Conservation (phyloP, 176 grass and related monocot genomes). For the Aegilops speltoides region DNA sequence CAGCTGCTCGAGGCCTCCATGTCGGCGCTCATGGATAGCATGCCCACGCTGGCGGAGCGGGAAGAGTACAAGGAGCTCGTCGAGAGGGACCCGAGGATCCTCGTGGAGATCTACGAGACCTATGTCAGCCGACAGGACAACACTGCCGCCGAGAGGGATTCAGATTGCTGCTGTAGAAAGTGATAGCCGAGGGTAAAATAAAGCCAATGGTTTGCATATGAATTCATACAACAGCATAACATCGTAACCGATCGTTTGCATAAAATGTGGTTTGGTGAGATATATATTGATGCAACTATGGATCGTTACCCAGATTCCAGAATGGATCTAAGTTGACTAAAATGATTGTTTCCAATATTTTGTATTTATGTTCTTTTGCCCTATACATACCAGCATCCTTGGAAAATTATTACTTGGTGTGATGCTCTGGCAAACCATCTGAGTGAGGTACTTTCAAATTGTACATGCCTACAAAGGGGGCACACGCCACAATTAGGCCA, state of each 20-base stretch:
- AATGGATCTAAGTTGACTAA: background rate
- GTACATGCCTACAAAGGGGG: too few relatives aligned
- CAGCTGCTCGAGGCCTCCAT: slow-evolving; percentile 75
- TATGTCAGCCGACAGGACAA: slow-evolving; percentile 83
- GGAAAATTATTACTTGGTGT: too few relatives aligned
- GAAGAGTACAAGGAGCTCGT: slow-evolving; percentile 94
- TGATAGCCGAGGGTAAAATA: background rate
- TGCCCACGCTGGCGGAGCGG: slow-evolving; percentile 62
- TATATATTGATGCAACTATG: background rate
- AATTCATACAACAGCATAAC: background rate
- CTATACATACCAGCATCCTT: background rate
- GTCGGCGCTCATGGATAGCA: slow-evolving; percentile 70
- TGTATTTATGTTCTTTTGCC: background rate
- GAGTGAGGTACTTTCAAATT: too few relatives aligned
- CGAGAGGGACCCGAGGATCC: slow-evolving; percentile 83
- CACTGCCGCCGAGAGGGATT: slow-evolving; percentile 54
- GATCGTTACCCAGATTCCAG: background rate
- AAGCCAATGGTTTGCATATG: background rate
- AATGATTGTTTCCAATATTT: background rate
- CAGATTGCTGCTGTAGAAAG: slow-evolving; percentile 36
- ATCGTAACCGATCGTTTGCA: background rate
- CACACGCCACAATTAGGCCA: too few relatives aligned
- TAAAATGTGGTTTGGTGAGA: background rate
- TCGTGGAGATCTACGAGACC: slow-evolving; percentile 90
- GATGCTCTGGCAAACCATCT: too few relatives aligned